Evolutionary conservation across 2,329 filamentous ascomycete genomes (phyloP), one percentile per base, ranked within the genome.

Genomic region (Ceratocystis eucalypticola): DNA sequence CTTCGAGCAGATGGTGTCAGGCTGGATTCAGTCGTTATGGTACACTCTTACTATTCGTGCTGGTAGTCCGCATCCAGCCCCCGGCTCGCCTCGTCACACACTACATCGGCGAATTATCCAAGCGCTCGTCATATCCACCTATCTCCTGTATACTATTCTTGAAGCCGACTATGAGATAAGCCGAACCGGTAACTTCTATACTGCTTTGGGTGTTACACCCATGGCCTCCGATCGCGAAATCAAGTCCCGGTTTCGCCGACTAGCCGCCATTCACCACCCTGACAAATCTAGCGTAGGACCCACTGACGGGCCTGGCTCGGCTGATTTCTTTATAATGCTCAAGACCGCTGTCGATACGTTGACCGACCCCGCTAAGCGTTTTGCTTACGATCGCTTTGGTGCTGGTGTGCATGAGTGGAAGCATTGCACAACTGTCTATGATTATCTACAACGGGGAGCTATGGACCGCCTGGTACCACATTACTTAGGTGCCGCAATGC

Each of bases 141-240:
- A 97, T 77, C 88, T 97, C 46, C 77, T 88, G 70, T 96, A 96
- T 80, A 96, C 91, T 61, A 85, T 97, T 72, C 94, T 92, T 78
- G 93, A 97, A 77, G 88, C 91, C 72, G 89, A 96, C 80, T 85
- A 89, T 78, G 85, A 90, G 69, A 81, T 96, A 33, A 87, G 84
- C 69, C 78, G 81, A 57, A 78, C 80, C 1, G 85, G 88, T 20
- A 86, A 90, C 75, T 96, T 88, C 78, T 97, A 96, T 77, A 79
- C 83, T 61, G 82, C 88, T 69, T 83, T 99, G 0, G 85, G 85
- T 45, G 82, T 96, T 0, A 79, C 86, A 12, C 80, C 87, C 46
- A 75, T 82, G 66, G 88, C 88, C 10, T 81, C 83, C 65, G 91
- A 96, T 65, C 84, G 84, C 71, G 85, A 87, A 12, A 83, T 99